phyloP scores from a whole-genome alignment of 352 stramenopile genomes.

The Phytophthora litchii region DNA sequence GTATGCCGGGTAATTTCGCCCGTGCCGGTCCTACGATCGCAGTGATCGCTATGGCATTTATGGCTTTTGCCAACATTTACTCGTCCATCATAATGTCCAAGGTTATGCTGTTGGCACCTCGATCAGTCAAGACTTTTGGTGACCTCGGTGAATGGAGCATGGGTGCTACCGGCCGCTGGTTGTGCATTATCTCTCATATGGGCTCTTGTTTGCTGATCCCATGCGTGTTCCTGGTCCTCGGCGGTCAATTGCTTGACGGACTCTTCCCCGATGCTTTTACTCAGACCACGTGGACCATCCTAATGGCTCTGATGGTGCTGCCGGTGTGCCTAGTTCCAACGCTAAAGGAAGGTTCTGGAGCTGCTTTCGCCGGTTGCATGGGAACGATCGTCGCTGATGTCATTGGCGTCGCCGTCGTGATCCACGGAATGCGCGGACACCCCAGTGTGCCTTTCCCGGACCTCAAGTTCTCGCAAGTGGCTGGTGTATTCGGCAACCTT shows the following conservation, averaged over 20 bases:
- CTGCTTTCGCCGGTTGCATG: slow-evolving; percentile 61
- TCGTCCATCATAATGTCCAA: slow-evolving; percentile 62
- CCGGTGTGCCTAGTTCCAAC: slow-evolving; percentile 64
- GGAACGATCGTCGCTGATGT: slow-evolving; percentile 66
- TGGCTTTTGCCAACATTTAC: slow-evolving; percentile 74
- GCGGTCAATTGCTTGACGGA: slow-evolving; percentile 48
- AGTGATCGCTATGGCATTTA: slow-evolving; percentile 58
- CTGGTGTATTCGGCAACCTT: slow-evolving; percentile 65
- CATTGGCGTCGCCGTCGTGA: slow-evolving; percentile 52
- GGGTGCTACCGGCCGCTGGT: slow-evolving; percentile 51
- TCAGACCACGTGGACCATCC: slow-evolving; percentile 61
- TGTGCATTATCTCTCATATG: slow-evolving; percentile 64
- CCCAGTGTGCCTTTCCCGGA: slow-evolving; percentile 47
- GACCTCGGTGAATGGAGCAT: slow-evolving; percentile 68
- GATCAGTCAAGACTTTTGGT: slow-evolving; percentile 58
- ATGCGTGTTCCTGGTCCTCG: slow-evolving; percentile 66
- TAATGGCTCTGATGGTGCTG: slow-evolving; percentile 60
- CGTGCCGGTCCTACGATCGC: slow-evolving; percentile 60
- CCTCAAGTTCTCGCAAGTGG: slow-evolving; percentile 57
- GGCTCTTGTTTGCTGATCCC: slow-evolving; percentile 58
- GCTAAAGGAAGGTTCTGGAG: slow-evolving; percentile 64
- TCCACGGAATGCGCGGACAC: slow-evolving; percentile 62
- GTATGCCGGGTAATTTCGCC: slow-evolving; percentile 74
- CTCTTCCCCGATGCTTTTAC: slow-evolving; percentile 61
- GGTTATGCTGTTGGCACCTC: slow-evolving; percentile 58